phyloP scores from a whole-genome alignment of 805 yeast genomes.

The Tetrapisispora iriomotensis region DNA sequence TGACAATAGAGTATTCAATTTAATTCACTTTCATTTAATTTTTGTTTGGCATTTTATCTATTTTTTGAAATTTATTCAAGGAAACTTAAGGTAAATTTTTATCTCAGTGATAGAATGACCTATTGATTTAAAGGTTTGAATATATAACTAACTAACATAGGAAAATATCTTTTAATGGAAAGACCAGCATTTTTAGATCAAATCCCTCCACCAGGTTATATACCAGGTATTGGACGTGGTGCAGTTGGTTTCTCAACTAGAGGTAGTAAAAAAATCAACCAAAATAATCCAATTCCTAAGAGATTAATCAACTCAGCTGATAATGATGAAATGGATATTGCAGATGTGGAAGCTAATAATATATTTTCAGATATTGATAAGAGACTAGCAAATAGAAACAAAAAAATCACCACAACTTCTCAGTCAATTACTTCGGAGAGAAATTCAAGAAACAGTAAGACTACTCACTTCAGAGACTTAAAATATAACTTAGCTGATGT shows the following conservation, averaged over 20 bases:
- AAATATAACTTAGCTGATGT: conserved; percentile 53
- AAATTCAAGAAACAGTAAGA: too few relatives aligned
- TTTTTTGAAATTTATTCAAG: too few relatives aligned
- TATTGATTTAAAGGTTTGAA: too few relatives aligned
- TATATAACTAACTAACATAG: background rate
- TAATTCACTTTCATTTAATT: too few relatives aligned
- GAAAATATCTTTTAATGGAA: conserved; percentile 37
- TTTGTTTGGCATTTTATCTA: too few relatives aligned
- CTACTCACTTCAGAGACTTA: conserved; percentile 56
- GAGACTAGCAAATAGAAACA: conserved; percentile 31
- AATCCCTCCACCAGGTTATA: conserved; percentile 81
- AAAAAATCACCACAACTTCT: conserved; percentile 1
- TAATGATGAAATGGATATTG: conserved; percentile 30
- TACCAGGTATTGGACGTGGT: conserved; percentile 91
- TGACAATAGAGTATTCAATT: too few relatives aligned
- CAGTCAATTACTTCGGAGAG: conserved; percentile 10
- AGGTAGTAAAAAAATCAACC: conserved; percentile 39
- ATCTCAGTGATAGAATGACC: too few relatives aligned
- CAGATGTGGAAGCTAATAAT: conserved; percentile 70
- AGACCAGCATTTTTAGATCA: conserved; percentile 64
- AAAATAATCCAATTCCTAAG: conserved; percentile 12
- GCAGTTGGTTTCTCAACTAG: conserved; percentile 88
- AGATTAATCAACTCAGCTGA: conserved; percentile 14
- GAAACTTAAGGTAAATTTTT: too few relatives aligned
- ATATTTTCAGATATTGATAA: conserved; percentile 60